A percentile compares a stretch with the other conserved stretches of the same genome.
Conservation (phyloP, 2,329 filamentous ascomycete species). For the Thelonectria discophora region DNA sequence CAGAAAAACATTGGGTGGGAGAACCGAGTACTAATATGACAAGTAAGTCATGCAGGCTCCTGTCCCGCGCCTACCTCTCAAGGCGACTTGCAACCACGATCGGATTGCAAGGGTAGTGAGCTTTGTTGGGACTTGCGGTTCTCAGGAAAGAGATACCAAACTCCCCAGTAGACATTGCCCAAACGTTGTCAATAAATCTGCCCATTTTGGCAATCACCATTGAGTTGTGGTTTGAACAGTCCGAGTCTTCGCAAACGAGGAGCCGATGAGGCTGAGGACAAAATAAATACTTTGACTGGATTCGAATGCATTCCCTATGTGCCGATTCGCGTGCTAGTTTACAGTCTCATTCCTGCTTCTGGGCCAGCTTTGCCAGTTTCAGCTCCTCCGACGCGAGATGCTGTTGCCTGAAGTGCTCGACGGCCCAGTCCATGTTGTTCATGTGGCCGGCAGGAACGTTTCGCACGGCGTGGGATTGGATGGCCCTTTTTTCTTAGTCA, state of each 20-base stretch:
- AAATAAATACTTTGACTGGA: slow-evolving; percentile 27
- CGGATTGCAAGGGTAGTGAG: background rate
- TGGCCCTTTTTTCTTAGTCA: slow-evolving; percentile 51
- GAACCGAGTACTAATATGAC: background rate
- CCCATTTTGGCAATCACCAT: background rate
- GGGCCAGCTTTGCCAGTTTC: slow-evolving; percentile 60
- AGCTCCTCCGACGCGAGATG: slow-evolving; percentile 64
- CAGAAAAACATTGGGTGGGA: background rate
- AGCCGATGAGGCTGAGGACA: slow-evolving; percentile 10
- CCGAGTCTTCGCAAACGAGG: background rate
- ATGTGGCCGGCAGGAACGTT: slow-evolving; percentile 66
- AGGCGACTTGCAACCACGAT: background rate
- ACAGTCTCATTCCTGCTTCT: slow-evolving; percentile 48
- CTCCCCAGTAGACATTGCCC: background rate
- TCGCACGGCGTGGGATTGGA: slow-evolving; percentile 59
- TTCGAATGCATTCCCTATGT: slow-evolving; percentile 38
- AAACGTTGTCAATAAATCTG: background rate
- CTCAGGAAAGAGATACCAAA: too few species aligned
- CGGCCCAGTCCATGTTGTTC: slow-evolving; percentile 63
- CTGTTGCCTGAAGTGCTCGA: slow-evolving; percentile 65
- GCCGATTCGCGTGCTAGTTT: slow-evolving; percentile 39
- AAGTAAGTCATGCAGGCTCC: background rate
- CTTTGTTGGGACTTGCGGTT: background rate
- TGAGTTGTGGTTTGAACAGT: background rate
- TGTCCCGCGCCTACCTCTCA: background rate